Conservation (phyloP, 106 monocot genomes). For the Iris macrosiphon region DNA sequence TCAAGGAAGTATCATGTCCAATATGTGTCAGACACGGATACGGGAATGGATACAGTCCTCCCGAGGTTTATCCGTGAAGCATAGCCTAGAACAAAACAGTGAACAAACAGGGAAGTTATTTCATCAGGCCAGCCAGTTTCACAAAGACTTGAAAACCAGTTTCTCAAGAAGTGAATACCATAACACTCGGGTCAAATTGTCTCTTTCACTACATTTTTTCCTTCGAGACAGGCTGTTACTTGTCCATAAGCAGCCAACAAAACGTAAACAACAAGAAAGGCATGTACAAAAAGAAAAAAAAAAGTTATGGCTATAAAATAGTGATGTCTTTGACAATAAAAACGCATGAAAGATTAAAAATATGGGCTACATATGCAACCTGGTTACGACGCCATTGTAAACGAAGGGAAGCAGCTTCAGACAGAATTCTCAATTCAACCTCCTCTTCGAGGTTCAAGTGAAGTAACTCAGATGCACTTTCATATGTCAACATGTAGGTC, state of each 20-base stretch:
- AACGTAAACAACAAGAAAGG: neutral
- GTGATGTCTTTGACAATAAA: neutral
- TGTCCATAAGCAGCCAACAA: neutral
- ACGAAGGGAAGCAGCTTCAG: constrained; percentile 83
- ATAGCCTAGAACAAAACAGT: too few relatives aligned
- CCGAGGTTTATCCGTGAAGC: too few relatives aligned
- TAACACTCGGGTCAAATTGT: too few relatives aligned
- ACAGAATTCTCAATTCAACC: constrained; percentile 70
- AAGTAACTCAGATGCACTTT: constrained; percentile 90
- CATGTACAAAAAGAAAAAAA: neutral
- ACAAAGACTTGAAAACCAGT: too few relatives aligned
- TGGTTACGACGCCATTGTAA: constrained; percentile 77
- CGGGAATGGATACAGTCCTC: too few relatives aligned
- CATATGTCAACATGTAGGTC: constrained; percentile 99
- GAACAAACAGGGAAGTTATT: too few relatives aligned
- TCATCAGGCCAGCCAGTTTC: too few relatives aligned
- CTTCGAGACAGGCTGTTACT: too few relatives aligned
- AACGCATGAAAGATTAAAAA: neutral
- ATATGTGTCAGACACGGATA: too few relatives aligned
- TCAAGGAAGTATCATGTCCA: too few relatives aligned
- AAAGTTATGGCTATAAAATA: neutral
- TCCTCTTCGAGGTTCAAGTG: constrained; percentile 92
- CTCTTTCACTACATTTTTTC: too few relatives aligned
- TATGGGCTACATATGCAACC: constrained; percentile 24
- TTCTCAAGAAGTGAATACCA: too few relatives aligned